Evolutionary conservation across 116 monocot species (phyloP).

Genomic region (Phalaenopsis hybrid): DNA sequence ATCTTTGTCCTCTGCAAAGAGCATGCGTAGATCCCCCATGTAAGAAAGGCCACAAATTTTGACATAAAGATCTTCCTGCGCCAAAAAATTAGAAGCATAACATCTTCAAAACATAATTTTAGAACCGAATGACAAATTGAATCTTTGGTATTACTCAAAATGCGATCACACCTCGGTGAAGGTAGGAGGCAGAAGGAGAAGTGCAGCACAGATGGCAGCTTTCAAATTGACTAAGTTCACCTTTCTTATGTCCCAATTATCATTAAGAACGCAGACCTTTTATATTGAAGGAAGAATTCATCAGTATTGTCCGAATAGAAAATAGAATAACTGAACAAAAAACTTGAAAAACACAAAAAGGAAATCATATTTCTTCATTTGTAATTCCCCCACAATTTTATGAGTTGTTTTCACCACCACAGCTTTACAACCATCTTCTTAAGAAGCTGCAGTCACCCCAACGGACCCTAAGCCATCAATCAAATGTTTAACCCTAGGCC

Average conservation of each 20-base stretch:
- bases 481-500: no score
- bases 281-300: conserved; percentile 5
- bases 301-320: not conserved
- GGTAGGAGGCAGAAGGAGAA: conserved; percentile 64
- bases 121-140: conserved; percentile 6
- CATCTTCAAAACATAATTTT: not conserved
- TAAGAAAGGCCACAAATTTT: conserved; percentile 92
- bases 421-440: not conserved
- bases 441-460: no score
- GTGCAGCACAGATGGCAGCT: conserved; percentile 63
- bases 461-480: no score
- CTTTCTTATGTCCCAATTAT: conserved; percentile 75
- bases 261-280: conserved; percentile 70
- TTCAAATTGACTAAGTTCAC: conserved; percentile 79
- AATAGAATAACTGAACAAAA: not conserved
- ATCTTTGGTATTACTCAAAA: not conserved
- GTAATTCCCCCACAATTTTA: no score
- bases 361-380: not conserved
- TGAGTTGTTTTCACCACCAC: no score
- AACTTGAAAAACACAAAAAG: not conserved
- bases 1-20: conserved; percentile 93
- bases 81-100: conserved; percentile 5
- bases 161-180: conserved; percentile 69
- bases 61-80: conserved; percentile 85
- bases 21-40: conserved; percentile 92